Percentiles rank a stretch among this genome's conserved stretches.
These are phyloP conservation scores for Cyclotella distinguenda DNA, from an alignment of 108 stramenopile species.

Conservation along the genomic window DNA sequence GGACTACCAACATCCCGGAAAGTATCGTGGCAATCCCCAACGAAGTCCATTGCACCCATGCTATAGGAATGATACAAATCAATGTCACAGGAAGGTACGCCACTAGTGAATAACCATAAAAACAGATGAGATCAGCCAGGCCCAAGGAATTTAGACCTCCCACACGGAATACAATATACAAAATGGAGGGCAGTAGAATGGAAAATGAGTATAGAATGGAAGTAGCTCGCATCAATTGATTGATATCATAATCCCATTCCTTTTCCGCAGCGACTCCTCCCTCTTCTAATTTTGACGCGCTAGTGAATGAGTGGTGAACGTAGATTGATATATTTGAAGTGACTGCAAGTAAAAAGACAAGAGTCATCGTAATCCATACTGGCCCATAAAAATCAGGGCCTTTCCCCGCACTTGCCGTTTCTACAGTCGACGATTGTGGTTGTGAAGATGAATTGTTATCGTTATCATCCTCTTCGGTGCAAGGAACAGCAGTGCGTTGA, in stretches of 20 bases:
- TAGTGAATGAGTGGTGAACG: conserved; percentile 32
- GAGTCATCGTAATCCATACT: conserved; percentile 79
- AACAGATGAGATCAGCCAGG: conserved; percentile 64
- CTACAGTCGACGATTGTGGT: not conserved
- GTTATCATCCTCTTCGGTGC: not conserved
- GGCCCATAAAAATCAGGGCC: conserved; percentile 89
- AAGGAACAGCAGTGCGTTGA: not conserved
- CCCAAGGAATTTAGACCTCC: conserved; percentile 44
- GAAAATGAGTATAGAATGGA: conserved; percentile 56
- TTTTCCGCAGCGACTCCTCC: conserved; percentile 48
- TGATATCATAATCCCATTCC: conserved; percentile 81
- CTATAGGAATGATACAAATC: conserved; percentile 58
- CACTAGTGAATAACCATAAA: conserved; percentile 82
- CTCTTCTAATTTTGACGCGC: conserved; percentile 13
- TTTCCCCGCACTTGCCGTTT: conserved; percentile 29
- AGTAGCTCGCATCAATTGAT: conserved; percentile 66
- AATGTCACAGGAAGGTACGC: conserved; percentile 64
- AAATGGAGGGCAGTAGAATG: conserved; percentile 50
- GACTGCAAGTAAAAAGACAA: conserved; percentile 78
- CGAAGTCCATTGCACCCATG: conserved; percentile 54
- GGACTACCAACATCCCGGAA: conserved; percentile 63
- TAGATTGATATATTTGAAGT: conserved; percentile 55
- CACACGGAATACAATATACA: conserved; percentile 59
- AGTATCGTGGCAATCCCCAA: conserved; percentile 54
- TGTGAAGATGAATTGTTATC: not conserved